phyloP scores from a whole-genome alignment of 139 green algal genomes.

The Volvox africanus region DNA sequence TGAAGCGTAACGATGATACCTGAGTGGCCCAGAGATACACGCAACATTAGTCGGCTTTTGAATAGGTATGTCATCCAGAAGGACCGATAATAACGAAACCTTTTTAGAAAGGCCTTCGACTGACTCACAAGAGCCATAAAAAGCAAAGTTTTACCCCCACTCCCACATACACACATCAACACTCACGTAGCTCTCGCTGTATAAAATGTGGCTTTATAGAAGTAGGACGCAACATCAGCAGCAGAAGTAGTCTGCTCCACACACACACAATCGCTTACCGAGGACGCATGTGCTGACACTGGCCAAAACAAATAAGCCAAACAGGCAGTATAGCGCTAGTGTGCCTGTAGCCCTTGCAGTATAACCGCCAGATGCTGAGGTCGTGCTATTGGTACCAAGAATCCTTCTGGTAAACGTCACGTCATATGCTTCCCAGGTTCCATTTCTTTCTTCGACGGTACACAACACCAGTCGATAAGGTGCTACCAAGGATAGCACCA shows the following conservation, averaged over 20 bases:
- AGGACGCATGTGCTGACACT: slow-evolving; percentile 21
- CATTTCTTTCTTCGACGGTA: not conserved
- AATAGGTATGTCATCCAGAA: no score
- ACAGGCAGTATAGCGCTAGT: slow-evolving; percentile 14
- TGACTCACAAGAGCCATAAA: no score
- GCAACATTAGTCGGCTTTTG: no score
- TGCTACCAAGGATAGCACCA: not conserved
- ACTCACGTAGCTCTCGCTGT: no score
- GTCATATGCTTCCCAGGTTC: not conserved
- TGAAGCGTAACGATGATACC: slow-evolving; percentile 46
- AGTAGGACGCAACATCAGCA: no score
- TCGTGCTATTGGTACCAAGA: not conserved
- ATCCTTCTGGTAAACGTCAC: not conserved
- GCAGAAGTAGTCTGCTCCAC: no score
- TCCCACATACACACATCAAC: no score
- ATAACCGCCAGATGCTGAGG: not conserved
- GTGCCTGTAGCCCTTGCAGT: not conserved
- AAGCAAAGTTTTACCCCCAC: no score
- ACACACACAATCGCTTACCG: not conserved
- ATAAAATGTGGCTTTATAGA: no score
- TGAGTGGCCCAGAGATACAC: not conserved
- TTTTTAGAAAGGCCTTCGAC: no score
- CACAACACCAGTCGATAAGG: not conserved
- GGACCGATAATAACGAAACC: no score
- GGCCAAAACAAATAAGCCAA: slow-evolving; percentile 16